Conservation (phyloP, 345 rosid genomes). For the Diplotaxis tenuifolia region DNA sequence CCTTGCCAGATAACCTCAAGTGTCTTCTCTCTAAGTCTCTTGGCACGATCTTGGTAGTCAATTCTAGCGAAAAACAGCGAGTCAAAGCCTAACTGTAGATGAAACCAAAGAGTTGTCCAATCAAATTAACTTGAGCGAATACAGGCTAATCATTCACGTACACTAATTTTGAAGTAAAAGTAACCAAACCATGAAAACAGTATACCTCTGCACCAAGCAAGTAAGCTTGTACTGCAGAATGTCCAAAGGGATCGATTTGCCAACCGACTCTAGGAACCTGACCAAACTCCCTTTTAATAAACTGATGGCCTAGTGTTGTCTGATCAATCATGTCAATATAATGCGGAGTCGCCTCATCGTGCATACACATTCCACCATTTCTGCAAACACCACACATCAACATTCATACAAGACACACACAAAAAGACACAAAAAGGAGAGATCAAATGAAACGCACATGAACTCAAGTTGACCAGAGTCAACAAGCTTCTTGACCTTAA, state of each 20-base stretch:
- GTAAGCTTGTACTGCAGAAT: conserved; percentile 93
- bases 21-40: conserved; percentile 68
- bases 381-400: conserved; percentile 40
- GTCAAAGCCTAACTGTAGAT: conserved; percentile 83
- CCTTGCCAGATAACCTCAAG: conserved; percentile 95
- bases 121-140: background rate
- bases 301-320: conserved; percentile 84
- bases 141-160: background rate
- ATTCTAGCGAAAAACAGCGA: conserved; percentile 93
- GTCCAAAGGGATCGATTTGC: conserved; percentile 97
- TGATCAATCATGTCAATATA: conserved; percentile 93
- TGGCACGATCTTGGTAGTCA: conserved; percentile 93
- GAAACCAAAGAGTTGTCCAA: conserved; percentile 16
- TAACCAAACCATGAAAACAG: background rate
- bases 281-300: conserved; percentile 74
- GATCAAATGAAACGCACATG: conserved; percentile 51
- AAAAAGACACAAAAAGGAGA: background rate
- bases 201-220: conserved; percentile 92
- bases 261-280: conserved; percentile 95
- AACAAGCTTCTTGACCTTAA: conserved; percentile 76
- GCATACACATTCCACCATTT: conserved; percentile 96
- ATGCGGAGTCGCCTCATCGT: conserved; percentile 90
- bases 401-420: background rate
- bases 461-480: conserved; percentile 86
- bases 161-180: background rate